phyloP scores from a whole-genome alignment of 805 yeast genomes.

The Metschnikowia arizonensis region DNA sequence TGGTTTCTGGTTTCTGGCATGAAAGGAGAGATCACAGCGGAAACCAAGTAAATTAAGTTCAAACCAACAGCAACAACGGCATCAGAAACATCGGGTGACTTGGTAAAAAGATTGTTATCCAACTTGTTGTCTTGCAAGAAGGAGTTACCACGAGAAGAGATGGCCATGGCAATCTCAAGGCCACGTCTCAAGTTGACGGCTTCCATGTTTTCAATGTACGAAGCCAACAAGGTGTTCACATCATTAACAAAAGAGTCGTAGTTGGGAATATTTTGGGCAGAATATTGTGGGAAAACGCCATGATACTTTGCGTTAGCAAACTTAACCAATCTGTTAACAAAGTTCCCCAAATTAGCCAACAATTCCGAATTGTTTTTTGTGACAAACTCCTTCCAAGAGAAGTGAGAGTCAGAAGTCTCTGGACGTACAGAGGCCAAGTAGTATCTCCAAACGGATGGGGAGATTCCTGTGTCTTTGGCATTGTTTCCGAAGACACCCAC shows the following conservation, averaged over 20 bases:
- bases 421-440: slow-evolving; percentile 91
- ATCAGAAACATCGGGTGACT: slow-evolving; percentile 75
- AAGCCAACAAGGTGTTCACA: slow-evolving; percentile 54
- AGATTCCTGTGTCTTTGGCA: slow-evolving; percentile 87
- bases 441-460: slow-evolving; percentile 97
- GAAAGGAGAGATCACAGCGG: slow-evolving; percentile 78
- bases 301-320: slow-evolving; percentile 87
- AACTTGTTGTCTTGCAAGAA: slow-evolving; percentile 95
- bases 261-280: slow-evolving; percentile 43
- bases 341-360: slow-evolving; percentile 93
- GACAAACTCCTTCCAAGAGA: slow-evolving; percentile 96
- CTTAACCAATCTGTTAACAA: slow-evolving; percentile 89
- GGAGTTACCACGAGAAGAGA: slow-evolving; percentile 89
- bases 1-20: slow-evolving; percentile 79
- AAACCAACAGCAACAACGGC: slow-evolving; percentile 91
- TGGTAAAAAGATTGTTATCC: slow-evolving; percentile 78
- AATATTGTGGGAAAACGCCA: slow-evolving; percentile 77
- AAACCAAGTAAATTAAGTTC: slow-evolving; percentile 81
- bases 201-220: slow-evolving; percentile 72
- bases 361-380: slow-evolving; percentile 90
- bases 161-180: slow-evolving; percentile 83
- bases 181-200: slow-evolving; percentile 80
- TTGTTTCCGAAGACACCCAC: slow-evolving; percentile 98
- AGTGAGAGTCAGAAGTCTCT: slow-evolving; percentile 92
- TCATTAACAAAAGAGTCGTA: slow-evolving; percentile 49